phyloP scores from a whole-genome alignment of 208 protist species.

The Endotrypanum monterogeii region DNA sequence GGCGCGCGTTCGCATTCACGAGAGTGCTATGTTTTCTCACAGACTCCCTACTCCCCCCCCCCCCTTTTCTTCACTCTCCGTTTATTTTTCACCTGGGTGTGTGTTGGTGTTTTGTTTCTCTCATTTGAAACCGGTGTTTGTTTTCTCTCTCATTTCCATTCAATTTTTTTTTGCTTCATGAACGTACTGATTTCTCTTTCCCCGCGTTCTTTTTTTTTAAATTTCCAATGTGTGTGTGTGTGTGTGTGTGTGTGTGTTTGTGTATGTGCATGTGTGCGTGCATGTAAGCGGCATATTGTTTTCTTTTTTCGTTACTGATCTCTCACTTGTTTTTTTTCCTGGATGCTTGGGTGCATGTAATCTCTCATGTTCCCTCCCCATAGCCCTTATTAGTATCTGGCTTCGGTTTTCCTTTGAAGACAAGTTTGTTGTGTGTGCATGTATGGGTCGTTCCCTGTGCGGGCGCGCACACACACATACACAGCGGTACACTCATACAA shows the following conservation, averaged over 20 bases:
- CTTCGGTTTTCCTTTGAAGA: too few species aligned
- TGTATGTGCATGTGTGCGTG: background rate
- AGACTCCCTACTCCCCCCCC: too few species aligned
- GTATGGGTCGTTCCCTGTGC: too few species aligned
- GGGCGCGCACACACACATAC: too few species aligned
- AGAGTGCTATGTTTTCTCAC: too few species aligned
- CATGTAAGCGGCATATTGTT: background rate
- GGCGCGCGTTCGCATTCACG: too few species aligned
- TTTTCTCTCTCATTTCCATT: background rate
- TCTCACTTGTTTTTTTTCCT: background rate
- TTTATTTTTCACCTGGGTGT: too few species aligned
- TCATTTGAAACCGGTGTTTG: too few species aligned
- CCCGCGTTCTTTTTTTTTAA: background rate
- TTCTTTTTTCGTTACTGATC: background rate
- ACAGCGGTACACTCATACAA: too few species aligned
- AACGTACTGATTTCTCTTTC: background rate
- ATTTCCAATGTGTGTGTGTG: background rate
- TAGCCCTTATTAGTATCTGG: background rate
- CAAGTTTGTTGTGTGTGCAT: too few species aligned
- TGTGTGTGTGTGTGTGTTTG: constrained; percentile 14
- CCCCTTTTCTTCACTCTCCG: too few species aligned
- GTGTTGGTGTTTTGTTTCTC: too few species aligned
- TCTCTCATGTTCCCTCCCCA: background rate
- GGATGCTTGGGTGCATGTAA: background rate
- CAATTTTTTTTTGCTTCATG: background rate